These are phyloP conservation scores for Boletus albobrunnescens DNA, from an alignment of 1,284 basidiomycete species.

Conservation along the genomic window DNA sequence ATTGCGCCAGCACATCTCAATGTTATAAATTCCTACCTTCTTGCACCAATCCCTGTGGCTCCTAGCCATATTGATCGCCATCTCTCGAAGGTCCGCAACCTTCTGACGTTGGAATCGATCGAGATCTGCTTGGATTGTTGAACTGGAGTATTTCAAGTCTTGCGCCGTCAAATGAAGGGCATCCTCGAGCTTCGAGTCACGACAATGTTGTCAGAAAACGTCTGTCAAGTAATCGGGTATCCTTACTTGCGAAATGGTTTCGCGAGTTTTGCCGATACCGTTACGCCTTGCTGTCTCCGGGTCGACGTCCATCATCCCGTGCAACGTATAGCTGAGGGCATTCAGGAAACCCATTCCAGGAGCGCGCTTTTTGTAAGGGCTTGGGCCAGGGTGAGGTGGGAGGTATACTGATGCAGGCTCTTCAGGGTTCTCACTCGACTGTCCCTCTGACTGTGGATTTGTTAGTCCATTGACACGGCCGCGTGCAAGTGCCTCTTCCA, in stretches of 20 bases:
- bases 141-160: slow-evolving; percentile 93
- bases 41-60: slow-evolving; percentile 95
- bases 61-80: slow-evolving; percentile 86
- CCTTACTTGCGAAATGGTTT: slow-evolving; percentile 86
- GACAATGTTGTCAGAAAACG: slow-evolving; percentile 17
- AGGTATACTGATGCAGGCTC: slow-evolving; percentile 46
- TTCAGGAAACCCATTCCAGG: slow-evolving; percentile 87
- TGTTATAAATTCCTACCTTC: slow-evolving; percentile 54
- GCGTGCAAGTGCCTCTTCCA: slow-evolving; percentile 81
- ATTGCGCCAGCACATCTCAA: slow-evolving; percentile 6
- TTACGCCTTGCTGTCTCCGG: slow-evolving; percentile 93
- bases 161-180: slow-evolving; percentile 85
- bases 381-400: slow-evolving; percentile 73
- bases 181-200: slow-evolving; percentile 73
- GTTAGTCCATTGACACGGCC: slow-evolving; percentile 40
- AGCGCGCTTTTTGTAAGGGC: slow-evolving; percentile 54
- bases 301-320: slow-evolving; percentile 98
- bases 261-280: slow-evolving; percentile 89
- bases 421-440: slow-evolving; percentile 33
- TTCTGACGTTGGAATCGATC: slow-evolving; percentile 99
- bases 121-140: slow-evolving; percentile 94
- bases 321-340: slow-evolving; percentile 91
- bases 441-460: slow-evolving; percentile 30
- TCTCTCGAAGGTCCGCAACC: slow-evolving; percentile 90
- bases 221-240: slow-evolving; percentile 7